Conservation (phyloP, 306 rosid genomes). For the Lathyrus tuberosus region DNA sequence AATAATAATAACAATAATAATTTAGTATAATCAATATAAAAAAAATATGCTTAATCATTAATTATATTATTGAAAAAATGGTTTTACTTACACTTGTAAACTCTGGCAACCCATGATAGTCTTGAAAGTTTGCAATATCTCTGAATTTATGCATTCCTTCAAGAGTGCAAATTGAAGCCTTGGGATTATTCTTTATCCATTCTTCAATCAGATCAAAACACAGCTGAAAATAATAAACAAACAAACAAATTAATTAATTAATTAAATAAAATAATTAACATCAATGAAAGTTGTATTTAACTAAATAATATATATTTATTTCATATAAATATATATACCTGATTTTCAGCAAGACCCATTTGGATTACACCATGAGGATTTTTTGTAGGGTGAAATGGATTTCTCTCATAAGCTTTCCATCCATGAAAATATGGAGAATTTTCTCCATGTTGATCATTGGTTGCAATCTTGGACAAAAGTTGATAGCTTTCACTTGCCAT, state of each 20-base stretch:
- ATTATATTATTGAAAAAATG: background rate
- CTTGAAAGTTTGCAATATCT: slow-evolving; percentile 75
- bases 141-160: slow-evolving; percentile 71
- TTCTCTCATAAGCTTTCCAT: slow-evolving; percentile 76
- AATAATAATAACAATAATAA: background rate
- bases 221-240: slow-evolving; percentile 50
- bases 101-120: slow-evolving; percentile 78
- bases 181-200: slow-evolving; percentile 72
- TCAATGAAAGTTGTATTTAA: no score
- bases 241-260: background rate
- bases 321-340: slow-evolving; percentile 45
- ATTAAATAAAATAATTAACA: no score
- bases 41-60: background rate
- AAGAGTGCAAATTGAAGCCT: slow-evolving; percentile 77
- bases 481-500: slow-evolving; percentile 44
- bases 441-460: slow-evolving; percentile 76
- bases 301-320: background rate
- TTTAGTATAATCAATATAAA: background rate
- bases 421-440: slow-evolving; percentile 84
- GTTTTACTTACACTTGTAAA: slow-evolving; percentile 59
- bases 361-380: slow-evolving; percentile 84
- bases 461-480: slow-evolving; percentile 73
- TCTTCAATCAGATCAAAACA: slow-evolving; percentile 62
- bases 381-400: slow-evolving; percentile 71
- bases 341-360: slow-evolving; percentile 97